These are phyloP conservation scores for Exophiala calicioides DNA, from an alignment of 2,329 filamentous ascomycete species.

Conservation along the genomic window DNA sequence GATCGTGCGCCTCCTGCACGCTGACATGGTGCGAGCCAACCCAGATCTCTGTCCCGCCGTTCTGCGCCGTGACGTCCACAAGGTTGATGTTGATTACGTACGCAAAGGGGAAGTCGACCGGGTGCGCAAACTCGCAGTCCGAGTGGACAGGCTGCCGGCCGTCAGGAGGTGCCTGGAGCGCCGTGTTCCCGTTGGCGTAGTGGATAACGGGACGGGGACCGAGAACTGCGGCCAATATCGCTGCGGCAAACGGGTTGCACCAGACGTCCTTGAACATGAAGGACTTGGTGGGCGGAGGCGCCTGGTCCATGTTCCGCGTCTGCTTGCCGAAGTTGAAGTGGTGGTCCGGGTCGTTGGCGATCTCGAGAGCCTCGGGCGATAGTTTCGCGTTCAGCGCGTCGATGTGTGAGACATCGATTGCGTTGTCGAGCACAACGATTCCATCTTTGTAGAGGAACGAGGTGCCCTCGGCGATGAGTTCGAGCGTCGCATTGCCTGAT, in stretches of 20 bases:
- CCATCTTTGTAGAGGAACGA: constrained; percentile 39
- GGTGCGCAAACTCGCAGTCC: constrained; percentile 51
- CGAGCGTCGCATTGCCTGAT: constrained; percentile 19
- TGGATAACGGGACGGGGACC: constrained; percentile 41
- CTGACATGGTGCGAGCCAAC: constrained; percentile 50
- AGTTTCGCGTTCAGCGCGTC: constrained; percentile 36
- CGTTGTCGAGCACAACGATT: constrained; percentile 42
- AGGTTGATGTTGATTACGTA: constrained; percentile 52
- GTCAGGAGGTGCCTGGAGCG: constrained; percentile 37
- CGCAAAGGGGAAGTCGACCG: constrained; percentile 49
- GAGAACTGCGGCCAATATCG: constrained; percentile 38
- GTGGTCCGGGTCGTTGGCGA: constrained; percentile 33
- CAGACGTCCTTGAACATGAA: constrained; percentile 43
- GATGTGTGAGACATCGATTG: constrained; percentile 36
- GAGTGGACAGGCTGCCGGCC: constrained; percentile 45
- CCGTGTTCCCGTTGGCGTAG: constrained; percentile 45
- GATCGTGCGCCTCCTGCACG: constrained; percentile 33
- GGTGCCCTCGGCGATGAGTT: constrained; percentile 29
- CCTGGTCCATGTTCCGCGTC: constrained; percentile 46
- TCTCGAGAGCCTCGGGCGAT: constrained; percentile 36
- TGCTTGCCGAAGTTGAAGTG: constrained; percentile 37
- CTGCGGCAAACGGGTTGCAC: constrained; percentile 42
- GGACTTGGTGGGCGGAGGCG: constrained; percentile 38
- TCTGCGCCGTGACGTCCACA: constrained; percentile 46
- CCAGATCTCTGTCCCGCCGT: constrained; percentile 56